These are phyloP conservation scores for Digitaria exilis DNA, from an alignment of 202 grass and related monocot genomes.

Conservation along the genomic window DNA sequence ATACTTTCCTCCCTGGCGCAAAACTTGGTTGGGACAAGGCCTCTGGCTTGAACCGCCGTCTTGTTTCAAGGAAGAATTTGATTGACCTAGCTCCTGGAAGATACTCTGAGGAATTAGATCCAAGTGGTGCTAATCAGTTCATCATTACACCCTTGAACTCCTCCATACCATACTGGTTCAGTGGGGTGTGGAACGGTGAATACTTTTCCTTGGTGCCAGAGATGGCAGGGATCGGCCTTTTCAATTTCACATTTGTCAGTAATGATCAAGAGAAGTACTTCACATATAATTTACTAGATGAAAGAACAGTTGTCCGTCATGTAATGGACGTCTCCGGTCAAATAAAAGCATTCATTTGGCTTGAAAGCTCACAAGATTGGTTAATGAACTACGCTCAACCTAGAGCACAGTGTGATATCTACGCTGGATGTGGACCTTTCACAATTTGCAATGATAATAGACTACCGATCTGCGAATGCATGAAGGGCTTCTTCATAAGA, in stretches of 20 bases:
- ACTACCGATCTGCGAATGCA: neutral
- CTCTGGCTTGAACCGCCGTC: slow-evolving; percentile 28
- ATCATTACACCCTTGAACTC: neutral
- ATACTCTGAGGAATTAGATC: slow-evolving; percentile 5
- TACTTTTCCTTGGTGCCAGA: slow-evolving; percentile 25
- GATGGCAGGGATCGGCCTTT: neutral
- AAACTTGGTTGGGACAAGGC: slow-evolving; percentile 21
- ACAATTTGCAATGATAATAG: neutral
- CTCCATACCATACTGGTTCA: neutral
- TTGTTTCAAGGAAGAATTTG: slow-evolving; percentile 26
- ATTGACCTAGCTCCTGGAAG: slow-evolving; percentile 24
- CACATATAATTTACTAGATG: neutral
- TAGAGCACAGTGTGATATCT: neutral
- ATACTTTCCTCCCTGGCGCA: slow-evolving; percentile 27
- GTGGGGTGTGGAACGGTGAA: slow-evolving; percentile 17
- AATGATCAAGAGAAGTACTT: slow-evolving; percentile 6
- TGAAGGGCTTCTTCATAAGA: slow-evolving; percentile 26
- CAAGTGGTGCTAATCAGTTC: slow-evolving; percentile 6
- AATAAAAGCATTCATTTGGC: neutral
- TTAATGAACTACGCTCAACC: neutral
- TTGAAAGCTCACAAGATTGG: neutral
- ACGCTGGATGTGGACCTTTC: slow-evolving; percentile 16
- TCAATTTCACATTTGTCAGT: slow-evolving; percentile 10
- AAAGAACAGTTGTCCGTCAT: neutral
- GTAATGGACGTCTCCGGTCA: neutral